A percentile compares a stretch with the other conserved stretches of the same genome.
Evolutionary conservation across 1,139 yeast species (phyloP).

Genomic region (Magnusiomyces suaveolens): DNA sequence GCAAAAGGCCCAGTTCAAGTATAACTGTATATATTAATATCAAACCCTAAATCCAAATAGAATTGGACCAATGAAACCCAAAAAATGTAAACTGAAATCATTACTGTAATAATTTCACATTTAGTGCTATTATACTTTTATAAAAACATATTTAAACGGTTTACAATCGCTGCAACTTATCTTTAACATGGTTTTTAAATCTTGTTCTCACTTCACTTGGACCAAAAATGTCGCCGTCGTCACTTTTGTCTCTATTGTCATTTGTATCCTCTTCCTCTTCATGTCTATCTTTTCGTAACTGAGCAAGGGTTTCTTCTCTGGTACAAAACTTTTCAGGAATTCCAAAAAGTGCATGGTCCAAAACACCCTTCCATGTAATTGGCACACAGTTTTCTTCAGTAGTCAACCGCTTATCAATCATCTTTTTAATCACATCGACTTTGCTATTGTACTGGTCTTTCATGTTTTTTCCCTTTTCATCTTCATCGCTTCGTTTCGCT

Average conservation of each 20-base stretch:
- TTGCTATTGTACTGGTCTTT: not conserved
- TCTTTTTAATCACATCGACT: not conserved
- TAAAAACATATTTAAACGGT: not conserved
- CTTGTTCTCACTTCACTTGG: not conserved
- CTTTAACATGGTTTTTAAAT: constrained; percentile 1
- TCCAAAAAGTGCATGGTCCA: constrained; percentile 23
- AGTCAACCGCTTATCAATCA: constrained; percentile 7
- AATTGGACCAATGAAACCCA: not conserved
- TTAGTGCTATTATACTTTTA: not conserved
- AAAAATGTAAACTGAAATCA: not conserved
- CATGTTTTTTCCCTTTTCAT: not conserved
- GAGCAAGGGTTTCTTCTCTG: constrained; percentile 10
- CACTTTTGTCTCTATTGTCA: not conserved
- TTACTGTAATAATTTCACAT: not conserved
- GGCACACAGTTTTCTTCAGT: constrained; percentile 17
- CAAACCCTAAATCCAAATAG: not conserved
- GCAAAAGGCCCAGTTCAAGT: too few species aligned
- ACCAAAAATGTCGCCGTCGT: not conserved
- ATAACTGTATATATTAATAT: too few species aligned
- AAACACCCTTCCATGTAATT: constrained; percentile 23
- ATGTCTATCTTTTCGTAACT: constrained; percentile 4
- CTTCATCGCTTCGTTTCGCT: not conserved
- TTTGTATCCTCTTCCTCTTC: not conserved
- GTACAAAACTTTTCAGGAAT: constrained; percentile 21
- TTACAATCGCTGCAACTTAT: not conserved